phyloP scores from a whole-genome alignment of 140 eudicot species.

The Anethum foeniculum region DNA sequence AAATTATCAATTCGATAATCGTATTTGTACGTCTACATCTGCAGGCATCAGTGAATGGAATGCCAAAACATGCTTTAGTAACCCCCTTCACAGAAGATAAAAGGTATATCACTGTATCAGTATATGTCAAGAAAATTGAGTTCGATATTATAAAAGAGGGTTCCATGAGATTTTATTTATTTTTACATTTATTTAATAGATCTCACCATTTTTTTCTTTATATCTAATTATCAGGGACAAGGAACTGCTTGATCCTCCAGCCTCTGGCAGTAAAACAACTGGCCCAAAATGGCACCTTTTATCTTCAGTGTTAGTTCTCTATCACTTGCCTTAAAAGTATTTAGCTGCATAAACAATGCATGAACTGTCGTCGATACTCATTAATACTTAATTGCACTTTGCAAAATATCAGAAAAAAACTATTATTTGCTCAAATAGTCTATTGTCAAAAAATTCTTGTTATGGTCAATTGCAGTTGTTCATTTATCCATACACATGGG shows the following conservation, averaged over 20 bases:
- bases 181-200: background rate
- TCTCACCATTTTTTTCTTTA: background rate
- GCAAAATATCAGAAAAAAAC: background rate
- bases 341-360: background rate
- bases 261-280: conserved; percentile 47
- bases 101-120: conserved; percentile 35
- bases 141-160: background rate
- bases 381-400: background rate
- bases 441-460: background rate
- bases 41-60: conserved; percentile 33
- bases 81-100: conserved; percentile 41
- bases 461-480: background rate
- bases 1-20: background rate
- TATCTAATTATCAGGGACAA: conserved; percentile 27
- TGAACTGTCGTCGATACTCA: background rate
- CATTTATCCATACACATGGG: background rate
- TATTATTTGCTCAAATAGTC: background rate
- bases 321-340: background rate
- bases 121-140: background rate
- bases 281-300: conserved; percentile 72
- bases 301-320: conserved; percentile 54
- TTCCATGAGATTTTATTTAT: background rate
- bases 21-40: conserved; percentile 1
- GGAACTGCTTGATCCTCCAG: conserved; percentile 43
- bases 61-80: conserved; percentile 34